Conservation (phyloP, 1,139 yeast genomes). For the Pneumocystis wakefieldiae region DNA sequence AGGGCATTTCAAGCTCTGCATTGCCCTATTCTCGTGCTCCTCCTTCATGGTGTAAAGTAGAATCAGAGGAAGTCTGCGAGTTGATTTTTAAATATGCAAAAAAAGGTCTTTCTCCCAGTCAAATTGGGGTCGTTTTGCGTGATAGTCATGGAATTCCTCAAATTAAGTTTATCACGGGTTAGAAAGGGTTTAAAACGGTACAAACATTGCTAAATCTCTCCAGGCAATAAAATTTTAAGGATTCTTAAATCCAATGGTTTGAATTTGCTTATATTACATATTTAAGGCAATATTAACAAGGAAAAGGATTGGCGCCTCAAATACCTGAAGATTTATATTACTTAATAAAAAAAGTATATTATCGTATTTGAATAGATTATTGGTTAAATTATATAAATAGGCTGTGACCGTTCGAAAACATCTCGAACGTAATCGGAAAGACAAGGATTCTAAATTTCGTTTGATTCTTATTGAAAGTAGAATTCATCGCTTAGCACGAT, state of each 20-base stretch:
- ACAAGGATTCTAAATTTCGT: slow-evolving; percentile 99
- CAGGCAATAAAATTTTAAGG: slow-evolving; percentile 86
- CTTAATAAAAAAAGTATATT: slow-evolving; percentile 69
- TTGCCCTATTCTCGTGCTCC: slow-evolving; percentile 98
- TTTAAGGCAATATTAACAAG: slow-evolving; percentile 27
- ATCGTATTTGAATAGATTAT: neutral
- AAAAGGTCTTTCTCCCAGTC: slow-evolving; percentile 99
- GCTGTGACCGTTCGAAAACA: slow-evolving; percentile 99
- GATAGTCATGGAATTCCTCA: slow-evolving; percentile 99
- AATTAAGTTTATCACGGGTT: slow-evolving; percentile 91
- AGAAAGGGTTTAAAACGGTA: neutral
- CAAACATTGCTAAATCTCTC: neutral
- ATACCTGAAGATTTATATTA: slow-evolving; percentile 99
- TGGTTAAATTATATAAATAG: slow-evolving; percentile 3
- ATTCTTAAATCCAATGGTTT: slow-evolving; percentile 95
- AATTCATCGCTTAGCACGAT: slow-evolving; percentile 99
- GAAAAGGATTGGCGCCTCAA: slow-evolving; percentile 79
- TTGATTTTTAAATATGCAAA: slow-evolving; percentile 98
- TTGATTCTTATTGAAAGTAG: slow-evolving; percentile 98
- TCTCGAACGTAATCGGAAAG: slow-evolving; percentile 99
- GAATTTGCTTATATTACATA: slow-evolving; percentile 25
- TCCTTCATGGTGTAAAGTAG: slow-evolving; percentile 98
- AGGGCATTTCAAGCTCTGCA: slow-evolving; percentile 98
- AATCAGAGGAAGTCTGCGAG: slow-evolving; percentile 91
- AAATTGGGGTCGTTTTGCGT: slow-evolving; percentile 97